A percentile compares a stretch with the other conserved stretches of the same genome.
These are phyloP conservation scores for Trichoderma citrinoviride DNA, from an alignment of 2,329 filamentous ascomycete species.

Conservation along the genomic window DNA sequence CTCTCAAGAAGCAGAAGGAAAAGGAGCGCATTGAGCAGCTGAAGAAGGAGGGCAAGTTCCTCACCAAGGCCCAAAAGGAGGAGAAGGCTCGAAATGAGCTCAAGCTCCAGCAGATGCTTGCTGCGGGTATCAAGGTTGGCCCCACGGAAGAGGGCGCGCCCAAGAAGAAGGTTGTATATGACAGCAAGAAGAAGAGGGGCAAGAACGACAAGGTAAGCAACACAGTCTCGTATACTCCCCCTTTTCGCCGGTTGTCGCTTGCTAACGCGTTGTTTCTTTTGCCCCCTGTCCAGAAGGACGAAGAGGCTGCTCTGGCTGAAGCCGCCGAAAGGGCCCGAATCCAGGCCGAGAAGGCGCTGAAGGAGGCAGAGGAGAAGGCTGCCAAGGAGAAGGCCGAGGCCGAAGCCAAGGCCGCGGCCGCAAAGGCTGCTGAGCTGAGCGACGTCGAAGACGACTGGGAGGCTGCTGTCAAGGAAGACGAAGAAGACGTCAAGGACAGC, in stretches of 20 bases:
- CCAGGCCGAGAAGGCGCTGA: constrained; percentile 66
- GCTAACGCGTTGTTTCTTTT: neutral
- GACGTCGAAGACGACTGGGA: constrained; percentile 85
- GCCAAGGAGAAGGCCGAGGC: constrained; percentile 55
- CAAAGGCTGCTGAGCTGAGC: constrained; percentile 55
- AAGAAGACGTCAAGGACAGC: constrained; percentile 77
- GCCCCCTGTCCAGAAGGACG: constrained; percentile 55
- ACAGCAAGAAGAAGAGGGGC: constrained; percentile 76
- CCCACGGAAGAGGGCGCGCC: constrained; percentile 50
- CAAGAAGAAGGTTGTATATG: constrained; percentile 75
- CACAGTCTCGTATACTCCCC: too few relatives aligned
- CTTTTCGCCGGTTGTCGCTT: neutral
- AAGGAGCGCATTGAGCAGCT: constrained; percentile 83
- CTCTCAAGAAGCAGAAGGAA: constrained; percentile 79
- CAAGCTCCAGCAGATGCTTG: constrained; percentile 82
- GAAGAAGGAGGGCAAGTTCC: constrained; percentile 82
- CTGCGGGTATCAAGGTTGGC: constrained; percentile 72
- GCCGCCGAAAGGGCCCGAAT: constrained; percentile 68
- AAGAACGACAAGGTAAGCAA: constrained; percentile 53
- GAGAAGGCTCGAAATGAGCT: constrained; percentile 75
- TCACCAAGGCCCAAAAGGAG: constrained; percentile 82
- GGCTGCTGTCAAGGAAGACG: constrained; percentile 67
- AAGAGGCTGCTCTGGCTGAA: constrained; percentile 74
- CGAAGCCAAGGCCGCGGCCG: constrained; percentile 53
- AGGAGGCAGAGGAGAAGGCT: constrained; percentile 61